phyloP scores from a whole-genome alignment of 2,329 filamentous ascomycete species.

The Plenodomus tracheiphilus region DNA sequence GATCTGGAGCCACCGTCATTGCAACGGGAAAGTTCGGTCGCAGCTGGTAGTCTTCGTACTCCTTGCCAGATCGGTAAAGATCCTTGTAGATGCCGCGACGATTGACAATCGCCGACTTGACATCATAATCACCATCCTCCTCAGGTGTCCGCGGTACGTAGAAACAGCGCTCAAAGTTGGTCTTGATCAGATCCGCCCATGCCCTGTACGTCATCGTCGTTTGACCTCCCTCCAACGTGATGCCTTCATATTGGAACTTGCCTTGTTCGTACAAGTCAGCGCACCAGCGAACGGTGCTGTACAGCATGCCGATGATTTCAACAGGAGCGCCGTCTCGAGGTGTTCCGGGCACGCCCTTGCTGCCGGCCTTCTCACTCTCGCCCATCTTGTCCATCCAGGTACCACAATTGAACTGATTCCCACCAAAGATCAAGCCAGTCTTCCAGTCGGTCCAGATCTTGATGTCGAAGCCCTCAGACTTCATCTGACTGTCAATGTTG shows the following conservation, averaged over 20 bases:
- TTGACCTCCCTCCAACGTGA: constrained; percentile 64
- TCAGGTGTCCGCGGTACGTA: constrained; percentile 73
- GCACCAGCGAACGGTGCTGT: constrained; percentile 86
- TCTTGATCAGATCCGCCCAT: constrained; percentile 80
- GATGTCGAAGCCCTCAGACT: constrained; percentile 86
- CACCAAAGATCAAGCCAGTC: constrained; percentile 89
- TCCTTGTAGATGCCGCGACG: constrained; percentile 98
- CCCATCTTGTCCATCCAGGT: constrained; percentile 99
- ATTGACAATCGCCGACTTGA: constrained; percentile 80
- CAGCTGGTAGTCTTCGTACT: constrained; percentile 97
- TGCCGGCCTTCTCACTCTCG: constrained; percentile 88
- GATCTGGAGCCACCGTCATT: constrained; percentile 88
- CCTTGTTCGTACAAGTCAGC: constrained; percentile 67
- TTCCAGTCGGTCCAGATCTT: constrained; percentile 89
- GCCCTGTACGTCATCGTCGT: constrained; percentile 68
- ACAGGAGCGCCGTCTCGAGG: constrained; percentile 93
- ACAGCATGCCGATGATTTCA: constrained; percentile 91
- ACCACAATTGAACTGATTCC: constrained; percentile 91
- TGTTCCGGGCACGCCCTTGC: constrained; percentile 93
- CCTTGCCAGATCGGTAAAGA: constrained; percentile 88
- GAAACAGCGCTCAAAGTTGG: constrained; percentile 90
- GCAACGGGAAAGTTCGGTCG: constrained; percentile 93
- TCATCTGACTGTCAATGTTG: constrained; percentile 90
- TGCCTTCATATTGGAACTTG: constrained; percentile 72
- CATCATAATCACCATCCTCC: constrained; percentile 76